Conservation (phyloP, 1,284 basidiomycete genomes). For the Trichosporon sp. region DNA sequence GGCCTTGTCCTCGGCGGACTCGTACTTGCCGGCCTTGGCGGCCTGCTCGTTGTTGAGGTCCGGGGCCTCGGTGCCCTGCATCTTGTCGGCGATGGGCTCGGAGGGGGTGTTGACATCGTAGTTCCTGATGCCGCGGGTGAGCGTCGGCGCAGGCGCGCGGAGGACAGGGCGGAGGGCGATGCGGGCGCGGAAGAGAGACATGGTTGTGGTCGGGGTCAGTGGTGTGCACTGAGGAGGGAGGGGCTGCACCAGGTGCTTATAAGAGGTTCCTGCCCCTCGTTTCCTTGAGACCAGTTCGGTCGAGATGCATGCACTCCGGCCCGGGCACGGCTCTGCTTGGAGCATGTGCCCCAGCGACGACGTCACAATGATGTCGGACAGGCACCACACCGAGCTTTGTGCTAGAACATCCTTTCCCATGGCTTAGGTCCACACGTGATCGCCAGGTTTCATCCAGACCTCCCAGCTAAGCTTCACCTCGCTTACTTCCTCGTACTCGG, state of each 20-base stretch:
- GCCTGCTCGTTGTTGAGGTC: background rate
- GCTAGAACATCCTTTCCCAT: background rate
- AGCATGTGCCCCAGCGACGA: background rate
- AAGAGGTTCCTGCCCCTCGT: background rate
- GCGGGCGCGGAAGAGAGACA: constrained; percentile 4
- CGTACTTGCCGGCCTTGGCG: background rate
- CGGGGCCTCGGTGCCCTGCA: background rate
- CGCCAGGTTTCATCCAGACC: background rate
- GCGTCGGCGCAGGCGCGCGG: constrained; percentile 5
- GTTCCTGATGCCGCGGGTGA: constrained; percentile 8
- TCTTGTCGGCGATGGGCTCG: constrained; percentile 2
- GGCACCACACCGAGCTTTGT: background rate
- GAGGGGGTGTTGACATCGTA: constrained; percentile 9
- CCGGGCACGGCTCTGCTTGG: background rate
- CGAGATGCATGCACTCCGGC: background rate
- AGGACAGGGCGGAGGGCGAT: constrained; percentile 6
- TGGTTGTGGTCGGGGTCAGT: background rate
- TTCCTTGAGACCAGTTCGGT: background rate
- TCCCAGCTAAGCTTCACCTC: background rate
- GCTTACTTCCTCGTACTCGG: background rate
- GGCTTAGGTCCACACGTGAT: background rate
- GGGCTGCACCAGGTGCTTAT: background rate
- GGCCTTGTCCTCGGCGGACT: background rate
- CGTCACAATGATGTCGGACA: constrained; percentile 1
- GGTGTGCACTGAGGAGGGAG: background rate